Conservation (phyloP, 1,284 basidiomycete genomes). For the Marasmius fiardii region DNA sequence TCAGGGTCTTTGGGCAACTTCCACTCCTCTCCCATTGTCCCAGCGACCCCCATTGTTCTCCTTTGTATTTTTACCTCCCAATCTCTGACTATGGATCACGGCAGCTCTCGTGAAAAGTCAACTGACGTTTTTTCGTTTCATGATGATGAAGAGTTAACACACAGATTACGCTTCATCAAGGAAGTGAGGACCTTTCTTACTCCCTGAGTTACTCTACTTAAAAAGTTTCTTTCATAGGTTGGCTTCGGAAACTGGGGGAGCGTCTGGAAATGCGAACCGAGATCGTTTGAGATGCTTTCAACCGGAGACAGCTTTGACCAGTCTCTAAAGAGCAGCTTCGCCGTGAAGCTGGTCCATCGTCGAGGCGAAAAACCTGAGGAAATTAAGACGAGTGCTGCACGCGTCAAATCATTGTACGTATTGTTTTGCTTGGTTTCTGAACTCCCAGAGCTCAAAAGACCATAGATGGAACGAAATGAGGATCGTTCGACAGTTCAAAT, state of each 20-base stretch:
- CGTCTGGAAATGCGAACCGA: constrained; percentile 73
- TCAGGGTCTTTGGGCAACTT: not conserved
- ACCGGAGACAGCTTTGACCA: constrained; percentile 31
- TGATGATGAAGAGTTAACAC: constrained; percentile 23
- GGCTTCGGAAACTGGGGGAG: constrained; percentile 88
- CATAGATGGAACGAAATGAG: constrained; percentile 93
- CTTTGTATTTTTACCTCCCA: constrained; percentile 3
- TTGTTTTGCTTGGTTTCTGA: constrained; percentile 9
- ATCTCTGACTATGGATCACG: constrained; percentile 11
- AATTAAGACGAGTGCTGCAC: constrained; percentile 74
- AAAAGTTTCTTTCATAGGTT: constrained; percentile 44
- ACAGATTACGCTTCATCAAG: constrained; percentile 70
- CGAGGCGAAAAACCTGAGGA: constrained; percentile 48
- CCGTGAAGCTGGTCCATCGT: constrained; percentile 87
- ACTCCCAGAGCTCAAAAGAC: constrained; percentile 12
- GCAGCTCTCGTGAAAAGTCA: constrained; percentile 19
- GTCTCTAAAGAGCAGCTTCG: constrained; percentile 55
- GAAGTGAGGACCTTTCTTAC: constrained; percentile 45
- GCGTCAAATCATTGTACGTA: constrained; percentile 79
- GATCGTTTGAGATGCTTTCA: constrained; percentile 37
- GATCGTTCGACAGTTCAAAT: constrained; percentile 77
- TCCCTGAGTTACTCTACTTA: constrained; percentile 3
- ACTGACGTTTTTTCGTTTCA: constrained; percentile 44
- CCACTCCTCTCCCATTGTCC: constrained; percentile 1
- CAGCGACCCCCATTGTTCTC: constrained; percentile 7